Evolutionary conservation across 768 basidiomycete genomes (phyloP), one percentile per base, ranked within the genome.

Genomic region (Suillus variegatus): DNA sequence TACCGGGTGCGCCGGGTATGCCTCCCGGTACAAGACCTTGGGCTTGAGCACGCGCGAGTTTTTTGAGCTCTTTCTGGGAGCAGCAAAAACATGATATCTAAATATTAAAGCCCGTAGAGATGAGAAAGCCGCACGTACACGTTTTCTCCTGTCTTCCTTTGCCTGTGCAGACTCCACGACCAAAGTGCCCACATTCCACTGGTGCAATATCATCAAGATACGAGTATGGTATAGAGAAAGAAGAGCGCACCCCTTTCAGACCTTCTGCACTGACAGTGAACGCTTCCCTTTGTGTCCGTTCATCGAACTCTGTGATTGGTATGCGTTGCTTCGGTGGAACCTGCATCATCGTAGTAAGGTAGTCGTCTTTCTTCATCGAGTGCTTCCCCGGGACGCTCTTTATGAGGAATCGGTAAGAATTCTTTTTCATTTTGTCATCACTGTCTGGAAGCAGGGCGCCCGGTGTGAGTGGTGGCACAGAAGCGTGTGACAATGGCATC

Each of bases 331-430:
- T 92, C 65, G 89, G 87, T 6, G 91, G 91, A 13, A 82, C 80
- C 69, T 85, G 81, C 80, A 93, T 90, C 68, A 86, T 86, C 1
- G 78, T 86, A 46, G 81, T 82, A 60, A 93, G 76, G 75, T 86
- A 91, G 65, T 89, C 87, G 70, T 93, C 91, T 74, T 89, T 93
- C 80, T 91, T 92, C 82, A 85, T 82, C 36, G 91, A 90, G 68
- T 93, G 91, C 75, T 92, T 93, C 65, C 91, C 91, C 67, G 90
- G 90, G 55, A 90, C 80, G 64, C 84, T 86, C 80, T 88, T 91
- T 71, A 93, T 90, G 63, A 92, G 84, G 70, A 92, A 88, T 70
- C 86, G 90, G 71, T 92, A 93, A 64, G 79, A 86, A 69, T 91
- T 91, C 82, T 89, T 90, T 81, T 84, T 87, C 84, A 88, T 92